These are phyloP conservation scores for Carex myosuroides DNA, from an alignment of 176 grass and related monocot species.

Conservation along the genomic window DNA sequence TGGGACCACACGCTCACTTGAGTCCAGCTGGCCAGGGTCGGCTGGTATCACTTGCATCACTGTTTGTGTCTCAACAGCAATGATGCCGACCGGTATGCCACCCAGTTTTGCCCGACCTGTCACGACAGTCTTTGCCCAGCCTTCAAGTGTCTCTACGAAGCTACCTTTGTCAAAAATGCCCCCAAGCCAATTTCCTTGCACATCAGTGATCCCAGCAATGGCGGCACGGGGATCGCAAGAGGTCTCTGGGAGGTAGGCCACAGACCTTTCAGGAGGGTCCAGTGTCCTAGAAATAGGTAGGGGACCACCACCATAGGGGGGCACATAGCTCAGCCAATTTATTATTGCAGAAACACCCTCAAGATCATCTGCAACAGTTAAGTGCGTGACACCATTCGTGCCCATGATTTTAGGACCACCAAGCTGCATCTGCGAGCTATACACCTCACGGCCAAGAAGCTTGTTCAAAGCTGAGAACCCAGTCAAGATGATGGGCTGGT, in stretches of 20 bases:
- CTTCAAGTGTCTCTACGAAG: slow-evolving; percentile 91
- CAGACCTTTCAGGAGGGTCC: slow-evolving; percentile 79
- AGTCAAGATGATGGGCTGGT: slow-evolving; percentile 94
- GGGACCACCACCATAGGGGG: slow-evolving; percentile 76
- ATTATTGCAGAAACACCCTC: slow-evolving; percentile 93
- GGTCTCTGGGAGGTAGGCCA: slow-evolving; percentile 80
- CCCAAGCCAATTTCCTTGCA: slow-evolving; percentile 66
- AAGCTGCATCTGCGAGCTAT: slow-evolving; percentile 98
- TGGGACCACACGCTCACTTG: slow-evolving; percentile 77
- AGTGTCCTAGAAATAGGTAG: slow-evolving; percentile 75
- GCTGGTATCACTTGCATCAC: slow-evolving; percentile 94
- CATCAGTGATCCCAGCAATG: slow-evolving; percentile 58
- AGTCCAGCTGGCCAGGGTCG: slow-evolving; percentile 94
- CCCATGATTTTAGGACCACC: slow-evolving; percentile 99
- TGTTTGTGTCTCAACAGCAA: slow-evolving; percentile 95
- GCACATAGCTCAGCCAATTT: slow-evolving; percentile 98
- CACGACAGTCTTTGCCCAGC: slow-evolving; percentile 97
- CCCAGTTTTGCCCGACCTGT: slow-evolving; percentile 93
- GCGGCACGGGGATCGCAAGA: slow-evolving; percentile 86
- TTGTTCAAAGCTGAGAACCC: slow-evolving; percentile 92
- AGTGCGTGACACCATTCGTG: slow-evolving; percentile 95
- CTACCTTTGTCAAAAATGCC: slow-evolving; percentile 94
- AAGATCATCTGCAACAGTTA: slow-evolving; percentile 94
- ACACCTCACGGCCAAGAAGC: slow-evolving; percentile 95
- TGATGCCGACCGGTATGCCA: slow-evolving; percentile 89